These are phyloP conservation scores for Saccharomyces hybrid DNA, from an alignment of 1,139 yeast genomes.

Conservation along the genomic window DNA sequence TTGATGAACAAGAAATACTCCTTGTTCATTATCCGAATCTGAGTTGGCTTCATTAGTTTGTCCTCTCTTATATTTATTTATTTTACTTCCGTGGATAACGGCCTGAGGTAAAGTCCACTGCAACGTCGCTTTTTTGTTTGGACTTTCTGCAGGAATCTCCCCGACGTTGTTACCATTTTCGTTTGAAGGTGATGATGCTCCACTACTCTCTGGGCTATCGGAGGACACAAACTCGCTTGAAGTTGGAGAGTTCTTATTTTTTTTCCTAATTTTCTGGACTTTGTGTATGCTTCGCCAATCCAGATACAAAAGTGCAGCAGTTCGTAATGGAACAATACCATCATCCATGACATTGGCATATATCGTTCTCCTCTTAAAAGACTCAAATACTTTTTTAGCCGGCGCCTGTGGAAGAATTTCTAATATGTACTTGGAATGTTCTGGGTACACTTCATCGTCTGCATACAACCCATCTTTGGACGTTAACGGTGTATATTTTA, in stretches of 20 bases:
- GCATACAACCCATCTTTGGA: conserved; percentile 22
- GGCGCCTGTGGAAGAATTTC: conserved; percentile 48
- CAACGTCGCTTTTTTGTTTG: conserved; percentile 22
- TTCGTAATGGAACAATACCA: conserved; percentile 55
- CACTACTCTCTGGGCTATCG: conserved; percentile 1
- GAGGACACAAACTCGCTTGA: not conserved
- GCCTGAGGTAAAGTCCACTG: conserved; percentile 25
- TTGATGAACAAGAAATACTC: conserved; percentile 6
- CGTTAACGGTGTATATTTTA: conserved; percentile 31
- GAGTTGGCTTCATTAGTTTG: conserved; percentile 23
- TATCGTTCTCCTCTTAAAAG: conserved; percentile 44
- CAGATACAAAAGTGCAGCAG: conserved; percentile 45
- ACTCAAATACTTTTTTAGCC: conserved; percentile 42
- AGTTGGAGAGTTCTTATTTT: not conserved
- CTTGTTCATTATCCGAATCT: conserved; percentile 18
- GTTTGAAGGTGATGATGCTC: not conserved
- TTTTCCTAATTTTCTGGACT: conserved; percentile 38
- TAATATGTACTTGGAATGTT: conserved; percentile 38
- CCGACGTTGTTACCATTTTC: conserved; percentile 17
- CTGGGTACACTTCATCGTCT: conserved; percentile 3
- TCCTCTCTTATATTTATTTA: conserved; percentile 29
- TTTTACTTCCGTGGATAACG: conserved; percentile 20
- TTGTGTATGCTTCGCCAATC: conserved; percentile 56
- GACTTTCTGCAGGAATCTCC: conserved; percentile 33
- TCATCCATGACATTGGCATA: conserved; percentile 54